Base-by-base conservation (phyloP, 768 basidiomycete genomes). In the Rhodotorula graminis region DNA sequence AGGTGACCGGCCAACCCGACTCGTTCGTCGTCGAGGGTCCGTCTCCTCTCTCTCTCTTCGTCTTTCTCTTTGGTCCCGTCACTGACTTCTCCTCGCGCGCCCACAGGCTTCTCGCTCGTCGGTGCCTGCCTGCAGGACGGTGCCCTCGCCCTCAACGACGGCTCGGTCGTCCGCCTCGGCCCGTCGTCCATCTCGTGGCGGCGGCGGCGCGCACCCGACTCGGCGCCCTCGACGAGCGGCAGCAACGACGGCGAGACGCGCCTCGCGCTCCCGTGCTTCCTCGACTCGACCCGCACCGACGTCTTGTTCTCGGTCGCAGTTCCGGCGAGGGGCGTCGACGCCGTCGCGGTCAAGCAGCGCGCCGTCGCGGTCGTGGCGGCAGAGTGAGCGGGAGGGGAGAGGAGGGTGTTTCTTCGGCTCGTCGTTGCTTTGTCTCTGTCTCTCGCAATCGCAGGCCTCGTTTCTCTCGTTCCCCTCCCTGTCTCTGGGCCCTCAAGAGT, bases 161-260 rank as follows among this genome's bases (percentile, higher is more conserved):
- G 93, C 40, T 88, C 91, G 76, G 83, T 88, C n/a, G 87, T 90
- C 55, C 84, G 89, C 55, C 83, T 95, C 60, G 86, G 86, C 64
- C 85, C 92, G 33, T 94, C 91, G 16, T 92, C 93, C 80, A 84
- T 97, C 57, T 86, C 89, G 63, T 97, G 94, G 94, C 86, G 90
- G 5, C 90, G 94, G 94, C 86, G 90, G 5, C 90, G 92, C 79
- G 80, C 81, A 15, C 79, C 80, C 21, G 82, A 84, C 49, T 82
- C 84, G 33, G 1, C 60, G 16, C 23, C 42, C 50, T 31, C 67
- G 16, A 31, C n/a, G n/a, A n/a, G n/a, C n/a, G n/a, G n/a, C 23
- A 19, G 52, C 47, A n/a, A 10, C 50, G 25, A 12, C 12, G 42
- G 59, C n/a, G 37, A 31, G 8, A 76, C 86, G 67, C 90, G 12